These are phyloP conservation scores for Phaeosphaeriaceae sp. DNA, from an alignment of 2,329 filamentous ascomycete species.

Conservation along the genomic window DNA sequence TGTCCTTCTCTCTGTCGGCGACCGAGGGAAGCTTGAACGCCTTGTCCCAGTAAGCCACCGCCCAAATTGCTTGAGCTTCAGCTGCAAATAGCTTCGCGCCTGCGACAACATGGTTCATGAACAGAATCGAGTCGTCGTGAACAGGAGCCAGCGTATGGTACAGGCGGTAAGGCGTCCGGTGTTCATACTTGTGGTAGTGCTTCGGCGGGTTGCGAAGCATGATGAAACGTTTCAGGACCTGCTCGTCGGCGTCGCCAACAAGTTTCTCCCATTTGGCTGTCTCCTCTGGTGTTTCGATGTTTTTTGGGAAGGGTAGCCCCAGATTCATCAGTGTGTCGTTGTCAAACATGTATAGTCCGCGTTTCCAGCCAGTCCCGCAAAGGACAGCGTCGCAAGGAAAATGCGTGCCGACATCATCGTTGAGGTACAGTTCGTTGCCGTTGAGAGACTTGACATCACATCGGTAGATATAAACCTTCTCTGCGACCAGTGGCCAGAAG, in stretches of 20 bases:
- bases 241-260: conserved; percentile 11
- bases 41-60: conserved; percentile 17
- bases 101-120: conserved; percentile 19
- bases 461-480: conserved; percentile 31
- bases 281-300: background rate
- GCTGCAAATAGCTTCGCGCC: conserved; percentile 18
- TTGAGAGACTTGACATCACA: conserved; percentile 18
- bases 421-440: conserved; percentile 14
- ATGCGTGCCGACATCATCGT: conserved; percentile 9
- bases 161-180: conserved; percentile 21
- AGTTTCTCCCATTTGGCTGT: conserved; percentile 17
- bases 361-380: conserved; percentile 34
- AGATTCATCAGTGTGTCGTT: conserved; percentile 3
- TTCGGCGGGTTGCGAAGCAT: conserved; percentile 20
- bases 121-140: conserved; percentile 20
- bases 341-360: conserved; percentile 14
- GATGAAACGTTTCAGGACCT: conserved; percentile 4
- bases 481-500: conserved; percentile 30
- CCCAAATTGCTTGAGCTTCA: conserved; percentile 26
- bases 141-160: conserved; percentile 20
- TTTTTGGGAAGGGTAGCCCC: conserved; percentile 11
- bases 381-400: conserved; percentile 32
- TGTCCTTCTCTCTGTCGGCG: conserved; percentile 10
- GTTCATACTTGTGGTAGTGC: conserved; percentile 4
- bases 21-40: conserved; percentile 5